phyloP scores from a whole-genome alignment of 1,284 basidiomycete species.

The Fomitiporia mediterranea region DNA sequence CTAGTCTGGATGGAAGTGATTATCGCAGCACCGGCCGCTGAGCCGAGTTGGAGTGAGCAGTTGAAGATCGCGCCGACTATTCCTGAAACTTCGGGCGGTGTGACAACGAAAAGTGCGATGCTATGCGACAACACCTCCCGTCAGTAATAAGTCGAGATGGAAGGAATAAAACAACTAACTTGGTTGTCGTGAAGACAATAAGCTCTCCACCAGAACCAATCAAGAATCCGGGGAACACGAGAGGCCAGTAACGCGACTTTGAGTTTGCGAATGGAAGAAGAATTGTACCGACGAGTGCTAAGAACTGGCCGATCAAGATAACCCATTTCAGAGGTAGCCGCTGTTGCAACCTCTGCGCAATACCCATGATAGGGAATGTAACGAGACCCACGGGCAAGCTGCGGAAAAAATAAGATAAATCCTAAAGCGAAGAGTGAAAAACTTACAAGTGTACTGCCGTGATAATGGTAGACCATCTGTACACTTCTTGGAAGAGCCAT shows the following conservation, averaged over 20 bases:
- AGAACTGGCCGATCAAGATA: constrained; percentile 16
- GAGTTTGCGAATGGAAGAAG: constrained; percentile 19
- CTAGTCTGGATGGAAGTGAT: constrained; percentile 45
- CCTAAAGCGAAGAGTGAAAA: too few species aligned
- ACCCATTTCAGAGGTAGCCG: constrained; percentile 20
- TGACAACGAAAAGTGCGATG: constrained; percentile 47
- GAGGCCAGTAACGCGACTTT: constrained; percentile 20
- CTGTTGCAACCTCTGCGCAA: too few species aligned
- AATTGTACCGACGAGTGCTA: constrained; percentile 18
- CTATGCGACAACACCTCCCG: constrained; percentile 25
- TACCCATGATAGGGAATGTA: too few species aligned
- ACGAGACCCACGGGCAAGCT: too few species aligned
- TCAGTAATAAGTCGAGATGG: background rate
- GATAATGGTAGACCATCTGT: constrained; percentile 32
- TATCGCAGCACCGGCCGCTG: constrained; percentile 44
- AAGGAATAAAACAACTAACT: background rate
- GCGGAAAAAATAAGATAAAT: too few species aligned
- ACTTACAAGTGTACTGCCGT: constrained; percentile 33
- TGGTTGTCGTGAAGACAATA: constrained; percentile 23
- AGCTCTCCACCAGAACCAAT: constrained; percentile 25
- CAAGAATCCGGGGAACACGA: constrained; percentile 25
- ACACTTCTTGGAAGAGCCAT: constrained; percentile 35
- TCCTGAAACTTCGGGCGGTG: constrained; percentile 44
- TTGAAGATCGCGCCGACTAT: constrained; percentile 54
- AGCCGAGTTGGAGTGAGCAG: constrained; percentile 47